Base-by-base conservation (phyloP, 2,329 filamentous ascomycete species). In the Aaosphaeria arxii region DNA sequence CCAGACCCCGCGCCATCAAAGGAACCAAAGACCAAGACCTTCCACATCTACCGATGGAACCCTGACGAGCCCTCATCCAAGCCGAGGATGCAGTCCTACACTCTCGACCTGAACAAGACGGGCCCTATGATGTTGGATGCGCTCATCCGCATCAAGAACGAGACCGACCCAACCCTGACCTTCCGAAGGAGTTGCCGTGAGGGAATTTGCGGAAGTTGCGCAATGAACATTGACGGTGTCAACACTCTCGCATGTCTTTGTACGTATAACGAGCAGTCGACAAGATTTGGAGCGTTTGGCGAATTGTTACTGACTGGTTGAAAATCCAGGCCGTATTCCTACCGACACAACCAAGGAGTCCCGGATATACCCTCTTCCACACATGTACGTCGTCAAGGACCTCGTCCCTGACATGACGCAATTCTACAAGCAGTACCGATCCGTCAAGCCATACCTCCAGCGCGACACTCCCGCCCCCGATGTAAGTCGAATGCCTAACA, bases 351-450 rank as follows among this genome's bases (percentile, higher is more conserved):
- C 77, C 60, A 81, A 87, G 66, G 89, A 96, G 64, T 84, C 88
- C 67, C 92, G 95, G 79, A 91, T 99, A 74, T 99, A 99, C 79
- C 94, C 94, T 52, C 83, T 99, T 60, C 94, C 94, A 64, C 94
- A 99, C 78, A 96, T 91, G 74, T 99, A 96, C 76, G 89, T 99
- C 62, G 91, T 99, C 77, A 99, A 97, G 84, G 94, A 99, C 72
- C 85, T 99, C 54, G 94, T 99, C 32, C 92, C 94, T 50, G 94
- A 99, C 71, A 79, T 99, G 78, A 99, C 94, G 54, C 88, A 94
- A 69, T 97, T 99, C 79, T 99, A 99, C 85, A 97, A 97, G 83
- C 94, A 99, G 81, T 99, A 99, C 84, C 96, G 96, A 78, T 96
- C 91, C 11, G 96, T 99, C 77, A 95, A 97, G 85, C 94, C 94